Percentiles rank a stretch among this genome's conserved stretches.
These are phyloP conservation scores for Teunomyces kruisii DNA, from an alignment of 805 yeast genomes.

Conservation along the genomic window DNA sequence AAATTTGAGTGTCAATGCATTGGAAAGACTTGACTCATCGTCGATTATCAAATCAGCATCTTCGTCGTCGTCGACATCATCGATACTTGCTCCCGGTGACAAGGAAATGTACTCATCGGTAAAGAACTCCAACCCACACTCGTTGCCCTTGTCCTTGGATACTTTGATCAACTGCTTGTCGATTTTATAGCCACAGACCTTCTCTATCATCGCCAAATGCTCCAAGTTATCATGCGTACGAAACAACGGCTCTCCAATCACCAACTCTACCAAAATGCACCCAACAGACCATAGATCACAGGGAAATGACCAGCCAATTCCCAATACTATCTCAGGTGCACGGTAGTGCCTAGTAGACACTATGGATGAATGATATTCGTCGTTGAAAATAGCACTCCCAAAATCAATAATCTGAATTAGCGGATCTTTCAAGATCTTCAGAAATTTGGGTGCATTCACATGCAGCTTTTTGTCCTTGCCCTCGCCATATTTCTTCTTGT, in stretches of 20 bases:
- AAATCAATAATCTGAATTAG: constrained; percentile 89
- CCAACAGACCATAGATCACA: constrained; percentile 98
- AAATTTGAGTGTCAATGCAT: constrained; percentile 31
- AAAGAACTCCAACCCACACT: constrained; percentile 41
- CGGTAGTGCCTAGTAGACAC: constrained; percentile 95
- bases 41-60: constrained; percentile 34
- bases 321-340: constrained; percentile 94
- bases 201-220: constrained; percentile 94
- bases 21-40: constrained; percentile 25
- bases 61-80: constrained; percentile 13
- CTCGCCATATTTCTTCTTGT: constrained; percentile 5
- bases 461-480: not conserved
- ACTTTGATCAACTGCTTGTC: constrained; percentile 40
- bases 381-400: constrained; percentile 94
- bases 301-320: constrained; percentile 95
- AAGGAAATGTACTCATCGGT: constrained; percentile 20
- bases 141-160: constrained; percentile 36
- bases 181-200: constrained; percentile 58
- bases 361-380: constrained; percentile 88
- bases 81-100: constrained; percentile 5
- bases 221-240: constrained; percentile 93
- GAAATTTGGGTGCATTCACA: constrained; percentile 29
- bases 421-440: constrained; percentile 67
- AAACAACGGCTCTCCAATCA: constrained; percentile 92
- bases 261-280: constrained; percentile 85